Base-by-base conservation (phyloP, 371 early-diverging fungal genomes). In the Syncephalastrum sp. region DNA sequence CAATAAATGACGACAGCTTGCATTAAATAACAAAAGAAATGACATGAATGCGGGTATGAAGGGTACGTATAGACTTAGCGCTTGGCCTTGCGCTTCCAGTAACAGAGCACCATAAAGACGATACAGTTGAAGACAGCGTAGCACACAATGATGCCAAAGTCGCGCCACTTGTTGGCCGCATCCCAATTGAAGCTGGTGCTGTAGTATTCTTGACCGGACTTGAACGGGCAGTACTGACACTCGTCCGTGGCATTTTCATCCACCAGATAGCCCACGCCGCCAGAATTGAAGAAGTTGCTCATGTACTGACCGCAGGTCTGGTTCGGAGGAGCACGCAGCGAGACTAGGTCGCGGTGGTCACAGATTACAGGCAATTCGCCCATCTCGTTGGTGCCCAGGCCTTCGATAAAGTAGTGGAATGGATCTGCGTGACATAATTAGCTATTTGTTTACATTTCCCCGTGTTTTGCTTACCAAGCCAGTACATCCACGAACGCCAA, bases 401-500 rank as follows among this genome's bases (percentile, higher is more conserved):
- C 91, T 64, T 92, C 92, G 47, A 89, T 77, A 13, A 83, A 71
- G 65, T 93, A 91, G 52, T 83, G 83, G 65, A 84, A 86, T 3
- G 90, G 90, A 48, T 61, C 62, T 47, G 42, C n/a, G 21, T 23
- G 14, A 51, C 14, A 51, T 33, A 8, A 3, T 33, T 50, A 19
- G 50, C 50, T 15, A n/a, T 29, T n/a, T 50, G 7, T 15, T 50
- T 23, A 44, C 21, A 42, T 50, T n/a, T 41, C 0, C 42, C 3
- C 16, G 8, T 43, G 6, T n/a, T 13, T 23, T 5, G 5, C 59
- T 50, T 58, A 61, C 84, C 84, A n/a, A 90, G 50, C 82, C 84
- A 87, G 69, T 90, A 91, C 82, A 93, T 85, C 90, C 90, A 90
- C 0, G 74, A 59, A 13, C 82, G 68, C 90, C 91, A 92, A 72